Conservation (phyloP, 176 grass and related monocot species). For the Musa itinerans region DNA sequence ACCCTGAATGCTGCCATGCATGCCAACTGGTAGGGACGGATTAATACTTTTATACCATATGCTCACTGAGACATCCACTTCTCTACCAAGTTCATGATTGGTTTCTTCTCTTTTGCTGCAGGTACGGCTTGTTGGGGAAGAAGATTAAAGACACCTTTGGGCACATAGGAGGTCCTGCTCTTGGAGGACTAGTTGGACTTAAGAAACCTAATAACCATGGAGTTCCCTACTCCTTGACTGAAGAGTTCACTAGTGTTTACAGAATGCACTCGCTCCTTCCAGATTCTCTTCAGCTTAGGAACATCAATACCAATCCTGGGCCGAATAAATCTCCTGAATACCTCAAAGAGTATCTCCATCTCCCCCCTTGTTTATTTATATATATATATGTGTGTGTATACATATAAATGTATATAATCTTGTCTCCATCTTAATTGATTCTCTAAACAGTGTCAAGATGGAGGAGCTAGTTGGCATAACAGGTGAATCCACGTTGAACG, state of each 20-base stretch:
- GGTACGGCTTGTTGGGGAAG: slow-evolving; percentile 61
- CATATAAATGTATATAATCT: slow-evolving; percentile 12
- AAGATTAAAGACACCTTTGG: slow-evolving; percentile 49
- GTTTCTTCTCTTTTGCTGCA: slow-evolving; percentile 7
- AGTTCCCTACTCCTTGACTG: slow-evolving; percentile 54
- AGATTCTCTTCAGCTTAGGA: slow-evolving; percentile 39
- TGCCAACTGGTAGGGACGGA: slow-evolving; percentile 35
- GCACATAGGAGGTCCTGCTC: slow-evolving; percentile 32
- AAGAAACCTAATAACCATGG: slow-evolving; percentile 30
- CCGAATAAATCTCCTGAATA: slow-evolving; percentile 34
- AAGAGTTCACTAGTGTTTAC: slow-evolving; percentile 60
- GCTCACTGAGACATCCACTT: too few relatives aligned
- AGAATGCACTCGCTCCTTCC: slow-evolving; percentile 50
- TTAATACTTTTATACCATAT: too few relatives aligned
- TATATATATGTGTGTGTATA: neutral
- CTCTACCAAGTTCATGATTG: too few relatives aligned
- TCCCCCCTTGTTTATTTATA: neutral
- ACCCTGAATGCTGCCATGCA: slow-evolving; percentile 39
- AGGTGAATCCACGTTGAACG: slow-evolving; percentile 27
- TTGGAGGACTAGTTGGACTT: slow-evolving; percentile 43
- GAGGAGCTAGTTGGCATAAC: slow-evolving; percentile 39
- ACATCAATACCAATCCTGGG: slow-evolving; percentile 23
- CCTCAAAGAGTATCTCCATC: slow-evolving; percentile 33
- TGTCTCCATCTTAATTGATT: neutral
- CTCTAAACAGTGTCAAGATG: slow-evolving; percentile 26